phyloP scores from a whole-genome alignment of 176 grass and related monocot species.

The Oryza punctata region DNA sequence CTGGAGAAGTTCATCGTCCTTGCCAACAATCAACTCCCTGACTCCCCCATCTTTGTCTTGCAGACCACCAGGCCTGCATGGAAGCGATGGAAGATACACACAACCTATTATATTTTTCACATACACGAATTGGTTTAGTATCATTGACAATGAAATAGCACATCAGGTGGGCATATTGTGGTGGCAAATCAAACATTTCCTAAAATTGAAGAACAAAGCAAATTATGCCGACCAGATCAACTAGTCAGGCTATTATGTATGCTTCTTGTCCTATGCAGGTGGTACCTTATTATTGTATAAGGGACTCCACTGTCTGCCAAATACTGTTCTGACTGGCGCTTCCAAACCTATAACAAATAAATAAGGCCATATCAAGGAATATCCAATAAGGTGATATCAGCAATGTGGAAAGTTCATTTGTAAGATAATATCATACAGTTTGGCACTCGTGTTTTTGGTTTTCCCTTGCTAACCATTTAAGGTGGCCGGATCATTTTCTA shows the following conservation, averaged over 20 bases:
- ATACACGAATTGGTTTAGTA: neutral
- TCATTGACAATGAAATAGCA: neutral
- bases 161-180: neutral
- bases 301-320: slow-evolving; percentile 78
- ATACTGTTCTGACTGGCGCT: slow-evolving; percentile 85
- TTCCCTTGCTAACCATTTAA: neutral
- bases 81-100: neutral
- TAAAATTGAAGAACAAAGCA: neutral
- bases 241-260: neutral
- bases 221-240: neutral
- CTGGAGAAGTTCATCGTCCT: slow-evolving; percentile 85
- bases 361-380: neutral
- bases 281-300: slow-evolving; percentile 80
- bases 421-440: neutral
- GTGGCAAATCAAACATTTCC: neutral
- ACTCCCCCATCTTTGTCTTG: slow-evolving; percentile 74
- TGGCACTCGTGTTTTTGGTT: neutral
- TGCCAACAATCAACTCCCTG: slow-evolving; percentile 79
- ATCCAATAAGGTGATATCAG: neutral
- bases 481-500: neutral
- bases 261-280: neutral
- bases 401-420: neutral
- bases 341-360: slow-evolving; percentile 66
- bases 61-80: slow-evolving; percentile 74
- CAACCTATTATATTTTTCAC: neutral